phyloP scores from a whole-genome alignment of 768 basidiomycete genomes.

The Russula emetica region DNA sequence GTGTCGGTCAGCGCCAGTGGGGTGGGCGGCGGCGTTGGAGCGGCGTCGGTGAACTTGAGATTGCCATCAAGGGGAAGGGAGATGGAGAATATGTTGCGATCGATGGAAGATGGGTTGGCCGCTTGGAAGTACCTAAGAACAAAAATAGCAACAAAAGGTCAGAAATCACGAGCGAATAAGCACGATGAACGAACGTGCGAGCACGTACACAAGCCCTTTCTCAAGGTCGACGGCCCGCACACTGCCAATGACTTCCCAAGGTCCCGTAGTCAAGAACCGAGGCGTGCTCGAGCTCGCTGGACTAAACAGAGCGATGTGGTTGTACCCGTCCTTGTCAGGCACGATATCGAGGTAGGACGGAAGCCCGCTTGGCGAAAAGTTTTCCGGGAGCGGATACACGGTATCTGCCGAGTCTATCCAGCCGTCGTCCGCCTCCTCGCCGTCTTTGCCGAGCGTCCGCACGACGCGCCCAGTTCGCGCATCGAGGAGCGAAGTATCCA shows the following conservation, averaged over 20 bases:
- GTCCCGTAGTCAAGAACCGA: slow-evolving; percentile 77
- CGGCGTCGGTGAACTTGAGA: slow-evolving; percentile 26
- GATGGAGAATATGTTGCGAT: slow-evolving; percentile 80
- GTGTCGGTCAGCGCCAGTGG: slow-evolving; percentile 48
- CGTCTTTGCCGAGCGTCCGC: slow-evolving; percentile 71
- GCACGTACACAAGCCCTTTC: slow-evolving; percentile 66
- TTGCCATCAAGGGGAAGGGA: slow-evolving; percentile 53
- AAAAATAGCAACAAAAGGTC: slow-evolving; percentile 13
- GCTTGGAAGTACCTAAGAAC: slow-evolving; percentile 76
- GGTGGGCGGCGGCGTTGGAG: slow-evolving; percentile 38
- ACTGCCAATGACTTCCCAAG: slow-evolving; percentile 83
- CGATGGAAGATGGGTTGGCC: slow-evolving; percentile 73
- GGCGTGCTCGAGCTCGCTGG: slow-evolving; percentile 67
- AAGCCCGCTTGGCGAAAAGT: slow-evolving; percentile 40
- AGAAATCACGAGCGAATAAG: slow-evolving; percentile 9
- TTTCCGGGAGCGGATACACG: slow-evolving; percentile 52
- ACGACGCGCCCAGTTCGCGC: slow-evolving; percentile 51
- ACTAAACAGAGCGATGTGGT: slow-evolving; percentile 90
- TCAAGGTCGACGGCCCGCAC: slow-evolving; percentile 68
- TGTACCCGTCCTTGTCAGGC: slow-evolving; percentile 75
- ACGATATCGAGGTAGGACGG: slow-evolving; percentile 88
- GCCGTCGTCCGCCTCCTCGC: slow-evolving; percentile 85
- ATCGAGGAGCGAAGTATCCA: slow-evolving; percentile 29
- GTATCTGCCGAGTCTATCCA: slow-evolving; percentile 84
- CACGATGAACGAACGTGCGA: slow-evolving; percentile 4